A percentile compares a stretch with the other conserved stretches of the same genome.
Evolutionary conservation across 106 monocot species (phyloP).

Genomic region (Ottelia alismoides): DNA sequence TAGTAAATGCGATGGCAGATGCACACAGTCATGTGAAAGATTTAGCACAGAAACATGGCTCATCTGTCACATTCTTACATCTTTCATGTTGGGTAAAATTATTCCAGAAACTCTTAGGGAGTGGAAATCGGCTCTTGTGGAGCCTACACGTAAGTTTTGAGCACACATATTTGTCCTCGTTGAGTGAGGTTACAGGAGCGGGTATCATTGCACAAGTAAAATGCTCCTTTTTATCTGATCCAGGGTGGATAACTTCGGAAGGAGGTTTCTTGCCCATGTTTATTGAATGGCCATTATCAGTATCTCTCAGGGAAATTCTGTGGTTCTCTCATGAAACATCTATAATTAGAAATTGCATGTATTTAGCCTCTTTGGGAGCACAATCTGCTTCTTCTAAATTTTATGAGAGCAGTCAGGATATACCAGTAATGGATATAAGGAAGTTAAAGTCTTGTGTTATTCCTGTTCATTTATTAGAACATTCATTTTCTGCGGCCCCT

Average conservation of each 20-base stretch:
- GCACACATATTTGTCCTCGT: slow-evolving; percentile 77
- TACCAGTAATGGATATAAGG: background rate
- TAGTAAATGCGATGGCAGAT: slow-evolving; percentile 55
- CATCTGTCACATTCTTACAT: slow-evolving; percentile 75
- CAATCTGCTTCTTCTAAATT: slow-evolving; percentile 53
- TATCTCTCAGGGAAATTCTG: slow-evolving; percentile 26
- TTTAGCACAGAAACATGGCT: slow-evolving; percentile 36
- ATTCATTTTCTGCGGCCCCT: slow-evolving; percentile 23
- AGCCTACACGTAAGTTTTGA: slow-evolving; percentile 90
- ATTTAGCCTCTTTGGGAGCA: slow-evolving; percentile 49
- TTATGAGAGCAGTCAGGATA: background rate
- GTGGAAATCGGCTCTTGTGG: slow-evolving; percentile 77
- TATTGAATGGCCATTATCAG: slow-evolving; percentile 62
- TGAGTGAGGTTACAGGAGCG: slow-evolving; percentile 52
- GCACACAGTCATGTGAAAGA: slow-evolving; percentile 62
- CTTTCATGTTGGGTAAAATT: slow-evolving; percentile 76
- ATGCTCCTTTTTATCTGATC: slow-evolving; percentile 22
- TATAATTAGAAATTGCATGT: slow-evolving; percentile 50
- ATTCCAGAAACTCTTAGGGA: slow-evolving; percentile 67
- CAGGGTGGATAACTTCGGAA: slow-evolving; percentile 6
- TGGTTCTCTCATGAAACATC: slow-evolving; percentile 63
- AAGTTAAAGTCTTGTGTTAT: slow-evolving; percentile 22
- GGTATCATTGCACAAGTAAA: slow-evolving; percentile 42
- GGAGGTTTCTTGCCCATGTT: slow-evolving; percentile 41
- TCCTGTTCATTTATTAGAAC: slow-evolving; percentile 21